Percentiles rank a stretch among this genome's conserved stretches.
Conservation (phyloP, 192 early-diverging fungal genomes). For the Chytriomyces confervae region DNA sequence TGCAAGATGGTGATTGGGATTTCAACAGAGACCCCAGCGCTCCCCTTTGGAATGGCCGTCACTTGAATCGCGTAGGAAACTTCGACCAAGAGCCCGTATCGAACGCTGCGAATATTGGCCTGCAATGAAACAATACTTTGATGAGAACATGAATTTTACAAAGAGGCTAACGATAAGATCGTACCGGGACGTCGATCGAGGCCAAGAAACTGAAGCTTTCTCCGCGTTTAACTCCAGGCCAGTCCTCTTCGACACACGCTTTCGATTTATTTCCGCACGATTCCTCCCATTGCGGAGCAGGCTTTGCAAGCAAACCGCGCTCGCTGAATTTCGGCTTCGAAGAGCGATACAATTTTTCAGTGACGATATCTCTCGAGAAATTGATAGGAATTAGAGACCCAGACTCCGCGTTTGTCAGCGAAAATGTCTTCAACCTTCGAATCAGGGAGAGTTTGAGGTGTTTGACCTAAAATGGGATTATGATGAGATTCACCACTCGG, state of each 20-base stretch:
- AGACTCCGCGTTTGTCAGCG: slow-evolving; percentile 8
- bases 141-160: slow-evolving; percentile 3
- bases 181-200: slow-evolving; percentile 50
- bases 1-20: slow-evolving; percentile 56
- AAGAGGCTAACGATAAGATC: neutral
- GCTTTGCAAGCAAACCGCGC: slow-evolving; percentile 3
- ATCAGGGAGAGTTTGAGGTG: slow-evolving; percentile 42
- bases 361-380: slow-evolving; percentile 42
- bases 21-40: slow-evolving; percentile 38
- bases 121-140: slow-evolving; percentile 15
- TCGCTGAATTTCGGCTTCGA: neutral
- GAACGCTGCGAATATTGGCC: slow-evolving; percentile 44
- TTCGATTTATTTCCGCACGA: neutral
- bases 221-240: slow-evolving; percentile 47
- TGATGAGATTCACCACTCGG: neutral
- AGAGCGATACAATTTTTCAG: slow-evolving; percentile 29
- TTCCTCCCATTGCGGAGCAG: slow-evolving; percentile 36
- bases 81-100: slow-evolving; percentile 46
- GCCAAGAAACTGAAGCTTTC: slow-evolving; percentile 36
- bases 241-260: slow-evolving; percentile 16
- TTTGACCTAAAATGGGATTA: slow-evolving; percentile 33
- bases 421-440: slow-evolving; percentile 54
- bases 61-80: slow-evolving; percentile 55
- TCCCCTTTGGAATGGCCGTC: slow-evolving; percentile 32
- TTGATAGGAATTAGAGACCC: slow-evolving; percentile 40